Evolutionary conservation across 1,284 basidiomycete species (phyloP), one percentile per base, ranked within the genome.

Genomic region (Leccinum angustisporum): DNA sequence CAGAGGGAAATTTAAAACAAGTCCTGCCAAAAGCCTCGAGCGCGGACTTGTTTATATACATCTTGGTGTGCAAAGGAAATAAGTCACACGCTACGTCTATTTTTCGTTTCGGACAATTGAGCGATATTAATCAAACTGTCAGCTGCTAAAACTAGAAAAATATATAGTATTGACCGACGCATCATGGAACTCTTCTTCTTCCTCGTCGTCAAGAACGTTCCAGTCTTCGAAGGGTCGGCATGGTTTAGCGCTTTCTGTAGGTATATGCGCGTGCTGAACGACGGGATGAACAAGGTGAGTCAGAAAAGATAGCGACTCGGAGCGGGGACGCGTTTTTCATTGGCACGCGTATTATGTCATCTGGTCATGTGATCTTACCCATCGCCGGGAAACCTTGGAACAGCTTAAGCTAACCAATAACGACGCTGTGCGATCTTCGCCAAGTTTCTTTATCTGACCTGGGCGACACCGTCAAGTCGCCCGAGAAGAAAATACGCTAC

Each of bases 111-210:
- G 21, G 21, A 21, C 21, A 21, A 21, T 21, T 21, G 21, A 21
- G 21, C 21, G 21, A 21, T 21, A 21, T 21, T 21, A 21, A 21
- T 21, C 21, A 21, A 21, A 21, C 21, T 21, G 21, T 21, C 21
- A 21, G 21, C 21, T 21, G 21, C 21, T 21, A 21, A 21, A 21
- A 21, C 21, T 21, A 21, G 21, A 21, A 21, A 21, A 21, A 21
- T 21, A 21, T 21, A 21, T 21, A 21, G 21, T 21, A 21, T 21
- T 21, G 66, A 90, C 90, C 46, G 86, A 86, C 13, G 71, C 61
- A 65, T 92, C 89, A 68, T 90, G 88, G 5, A 92, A 72, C 64
- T 93, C 91, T 27, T 90, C 87, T 2, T 92, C 90, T 14, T 92
- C 90, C 7, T 91, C 89, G 1, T 90, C 87, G 5, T 89, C 88